Evolutionary conservation across 75 land plant genomes (phyloP).

Genomic region (Pinus tabuliformis): DNA sequence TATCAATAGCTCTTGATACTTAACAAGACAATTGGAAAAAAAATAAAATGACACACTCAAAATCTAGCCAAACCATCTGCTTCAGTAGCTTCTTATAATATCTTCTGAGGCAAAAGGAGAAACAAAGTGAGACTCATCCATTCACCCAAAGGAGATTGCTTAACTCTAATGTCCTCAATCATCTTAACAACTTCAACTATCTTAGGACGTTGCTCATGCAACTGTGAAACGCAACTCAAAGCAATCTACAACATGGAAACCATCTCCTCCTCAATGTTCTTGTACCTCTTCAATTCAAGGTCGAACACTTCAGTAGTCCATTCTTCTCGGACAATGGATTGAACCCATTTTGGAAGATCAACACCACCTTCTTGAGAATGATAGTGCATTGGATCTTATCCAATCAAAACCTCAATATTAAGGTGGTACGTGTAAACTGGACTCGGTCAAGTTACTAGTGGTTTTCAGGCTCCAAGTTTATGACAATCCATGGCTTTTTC

Average conservation of each 20-base stretch:
- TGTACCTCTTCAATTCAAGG: conserved; percentile 65
- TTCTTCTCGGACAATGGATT: conserved; percentile 71
- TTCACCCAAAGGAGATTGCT: conserved; percentile 53
- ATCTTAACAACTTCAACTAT: conserved; percentile 64
- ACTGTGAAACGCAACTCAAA: conserved; percentile 44
- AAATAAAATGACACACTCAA: not conserved
- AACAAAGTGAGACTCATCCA: conserved; percentile 42
- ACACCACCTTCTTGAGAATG: conserved; percentile 22
- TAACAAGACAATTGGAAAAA: conserved; percentile 1
- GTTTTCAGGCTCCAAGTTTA: no score
- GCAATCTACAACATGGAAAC: conserved; percentile 83
- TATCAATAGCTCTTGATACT: not conserved
- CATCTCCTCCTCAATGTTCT: conserved; percentile 83
- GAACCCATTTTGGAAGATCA: conserved; percentile 88
- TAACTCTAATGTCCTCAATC: conserved; percentile 66
- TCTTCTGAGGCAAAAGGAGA: conserved; percentile 35
- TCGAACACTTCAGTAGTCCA: conserved; percentile 98
- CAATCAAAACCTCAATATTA: conserved; percentile 62
- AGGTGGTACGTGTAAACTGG: no score
- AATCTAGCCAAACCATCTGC: not conserved
- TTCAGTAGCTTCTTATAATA: conserved; percentile 10
- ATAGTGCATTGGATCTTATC: conserved; percentile 55
- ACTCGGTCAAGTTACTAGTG: no score
- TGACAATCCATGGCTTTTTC: no score
- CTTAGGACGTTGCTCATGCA: conserved; percentile 49